Evolutionary conservation across 1,284 basidiomycete species (phyloP).

Genomic region (Heterobasidion annosum): DNA sequence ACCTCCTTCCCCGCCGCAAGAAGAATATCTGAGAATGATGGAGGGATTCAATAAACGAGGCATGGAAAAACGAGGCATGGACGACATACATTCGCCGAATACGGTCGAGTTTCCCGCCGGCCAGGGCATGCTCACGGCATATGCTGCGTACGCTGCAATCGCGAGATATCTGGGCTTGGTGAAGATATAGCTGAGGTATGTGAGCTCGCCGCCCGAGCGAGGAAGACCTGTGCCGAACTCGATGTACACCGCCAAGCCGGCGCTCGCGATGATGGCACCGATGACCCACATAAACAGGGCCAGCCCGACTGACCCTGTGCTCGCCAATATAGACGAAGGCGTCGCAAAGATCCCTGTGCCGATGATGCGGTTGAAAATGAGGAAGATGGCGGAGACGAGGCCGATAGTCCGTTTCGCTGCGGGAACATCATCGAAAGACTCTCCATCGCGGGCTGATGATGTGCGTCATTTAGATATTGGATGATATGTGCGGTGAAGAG

Average conservation of each 20-base stretch:
- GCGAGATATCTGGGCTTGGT: slow-evolving; percentile 51
- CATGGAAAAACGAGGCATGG: not conserved
- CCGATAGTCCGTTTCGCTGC: slow-evolving; percentile 23
- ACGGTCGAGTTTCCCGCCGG: slow-evolving; percentile 49
- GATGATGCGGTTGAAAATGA: slow-evolving; percentile 72
- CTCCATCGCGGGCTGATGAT: slow-evolving; percentile 6
- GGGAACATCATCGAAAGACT: slow-evolving; percentile 16
- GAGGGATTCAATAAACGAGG: not conserved
- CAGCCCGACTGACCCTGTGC: slow-evolving; percentile 57
- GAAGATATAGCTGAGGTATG: slow-evolving; percentile 67
- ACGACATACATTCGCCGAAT: slow-evolving; percentile 54
- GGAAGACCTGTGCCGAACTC: slow-evolving; percentile 68
- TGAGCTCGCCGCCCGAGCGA: slow-evolving; percentile 68
- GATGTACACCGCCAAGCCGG: slow-evolving; percentile 64
- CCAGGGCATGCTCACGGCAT: slow-evolving; percentile 53
- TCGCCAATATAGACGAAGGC: slow-evolving; percentile 56
- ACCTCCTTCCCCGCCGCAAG: slow-evolving; percentile 23
- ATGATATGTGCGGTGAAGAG: too few species aligned
- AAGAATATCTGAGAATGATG: slow-evolving; percentile 11
- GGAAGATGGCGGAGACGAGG: slow-evolving; percentile 49
- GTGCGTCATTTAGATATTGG: too few species aligned
- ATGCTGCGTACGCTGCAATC: slow-evolving; percentile 51
- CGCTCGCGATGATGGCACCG: slow-evolving; percentile 52
- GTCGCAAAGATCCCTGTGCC: slow-evolving; percentile 79
- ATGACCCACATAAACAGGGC: slow-evolving; percentile 63